Conservation (phyloP, 306 rosid genomes). For the Cucumis hystrix region DNA sequence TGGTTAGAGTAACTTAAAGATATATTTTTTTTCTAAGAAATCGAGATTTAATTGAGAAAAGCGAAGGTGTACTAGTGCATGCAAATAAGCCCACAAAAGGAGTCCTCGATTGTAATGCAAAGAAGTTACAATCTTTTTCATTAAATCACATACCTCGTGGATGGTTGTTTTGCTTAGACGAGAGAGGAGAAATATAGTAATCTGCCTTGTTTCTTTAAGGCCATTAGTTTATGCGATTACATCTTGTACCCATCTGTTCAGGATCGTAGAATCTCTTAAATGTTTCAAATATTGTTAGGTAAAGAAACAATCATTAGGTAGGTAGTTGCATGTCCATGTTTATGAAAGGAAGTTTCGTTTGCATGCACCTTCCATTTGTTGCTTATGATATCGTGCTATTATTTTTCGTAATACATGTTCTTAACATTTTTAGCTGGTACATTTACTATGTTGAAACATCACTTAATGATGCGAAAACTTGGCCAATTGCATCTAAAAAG, state of each 20-base stretch:
- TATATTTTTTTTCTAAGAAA: background rate
- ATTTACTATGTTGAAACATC: background rate
- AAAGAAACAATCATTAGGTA: background rate
- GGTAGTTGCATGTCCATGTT: background rate
- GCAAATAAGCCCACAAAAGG: background rate
- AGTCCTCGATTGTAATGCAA: background rate
- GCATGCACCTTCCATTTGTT: background rate
- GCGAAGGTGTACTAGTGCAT: background rate
- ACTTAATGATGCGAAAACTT: background rate
- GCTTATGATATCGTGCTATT: background rate
- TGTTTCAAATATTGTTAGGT: background rate
- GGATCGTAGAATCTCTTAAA: background rate
- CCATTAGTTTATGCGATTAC: background rate
- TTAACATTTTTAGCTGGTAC: background rate
- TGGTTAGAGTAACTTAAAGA: background rate
- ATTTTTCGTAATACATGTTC: background rate
- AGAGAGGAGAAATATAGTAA: background rate
- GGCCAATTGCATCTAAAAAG: too few relatives aligned
- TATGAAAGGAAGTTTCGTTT: background rate
- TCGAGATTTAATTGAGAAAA: background rate
- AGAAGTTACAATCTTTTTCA: background rate
- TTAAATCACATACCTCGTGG: background rate
- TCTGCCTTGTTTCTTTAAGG: background rate
- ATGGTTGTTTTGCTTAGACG: background rate
- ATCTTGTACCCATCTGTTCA: background rate